phyloP scores from a whole-genome alignment of 176 grass and related monocot genomes.

The Oryza glumipatula region DNA sequence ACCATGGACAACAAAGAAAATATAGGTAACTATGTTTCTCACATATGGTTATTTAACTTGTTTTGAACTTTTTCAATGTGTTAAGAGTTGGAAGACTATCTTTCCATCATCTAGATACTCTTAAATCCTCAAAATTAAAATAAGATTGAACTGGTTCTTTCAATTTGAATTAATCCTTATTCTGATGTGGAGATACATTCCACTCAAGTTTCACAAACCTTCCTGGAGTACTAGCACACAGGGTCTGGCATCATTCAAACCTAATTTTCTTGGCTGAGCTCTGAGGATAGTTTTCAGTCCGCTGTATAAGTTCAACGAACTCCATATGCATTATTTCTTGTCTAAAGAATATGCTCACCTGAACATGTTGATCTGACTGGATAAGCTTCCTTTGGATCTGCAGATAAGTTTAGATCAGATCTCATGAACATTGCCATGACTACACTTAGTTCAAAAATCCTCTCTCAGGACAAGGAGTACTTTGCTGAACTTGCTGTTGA shows the following conservation, averaged over 20 bases:
- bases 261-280: neutral
- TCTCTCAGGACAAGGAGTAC: slow-evolving; percentile 96
- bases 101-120: neutral
- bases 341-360: neutral
- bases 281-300: neutral
- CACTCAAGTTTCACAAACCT: neutral
- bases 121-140: neutral
- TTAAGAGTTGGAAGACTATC: neutral
- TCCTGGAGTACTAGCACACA: neutral
- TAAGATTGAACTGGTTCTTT: neutral
- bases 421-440: slow-evolving; percentile 99
- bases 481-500: slow-evolving; percentile 97
- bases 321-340: neutral
- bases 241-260: neutral
- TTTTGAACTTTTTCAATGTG: neutral
- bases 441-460: slow-evolving; percentile 96
- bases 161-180: slow-evolving; percentile 2
- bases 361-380: neutral
- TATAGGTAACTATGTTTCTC: slow-evolving; percentile 53
- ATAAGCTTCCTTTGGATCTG: slow-evolving; percentile 23
- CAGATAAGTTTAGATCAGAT: slow-evolving; percentile 91
- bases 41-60: slow-evolving; percentile 2
- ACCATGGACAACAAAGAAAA: slow-evolving; percentile 93
- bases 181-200: neutral
- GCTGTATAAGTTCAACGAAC: neutral